These are phyloP conservation scores for Omphalea diandra DNA, from an alignment of 441 rosid genomes.

Conservation along the genomic window DNA sequence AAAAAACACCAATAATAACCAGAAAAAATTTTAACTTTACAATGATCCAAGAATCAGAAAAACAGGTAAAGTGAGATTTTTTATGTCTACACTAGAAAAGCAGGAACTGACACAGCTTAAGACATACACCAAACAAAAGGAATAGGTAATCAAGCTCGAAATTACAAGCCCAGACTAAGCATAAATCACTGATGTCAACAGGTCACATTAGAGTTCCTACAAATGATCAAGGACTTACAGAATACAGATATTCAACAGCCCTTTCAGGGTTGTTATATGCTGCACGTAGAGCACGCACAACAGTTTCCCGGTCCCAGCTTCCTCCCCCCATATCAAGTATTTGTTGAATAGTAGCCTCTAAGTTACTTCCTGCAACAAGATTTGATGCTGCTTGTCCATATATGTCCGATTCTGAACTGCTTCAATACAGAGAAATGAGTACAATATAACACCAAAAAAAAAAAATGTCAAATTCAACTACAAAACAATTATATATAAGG, in stretches of 20 bases:
- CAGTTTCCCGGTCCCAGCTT: conserved; percentile 83
- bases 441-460: not conserved
- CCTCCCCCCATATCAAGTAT: conserved; percentile 98
- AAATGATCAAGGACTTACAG: conserved; percentile 43
- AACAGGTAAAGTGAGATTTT: no score
- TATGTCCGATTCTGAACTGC: conserved; percentile 55
- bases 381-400: conserved; percentile 89
- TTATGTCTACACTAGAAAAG: no score
- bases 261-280: conserved; percentile 94
- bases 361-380: conserved; percentile 78
- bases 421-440: conserved; percentile 19
- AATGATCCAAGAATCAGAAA: no score
- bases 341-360: conserved; percentile 81
- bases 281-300: conserved; percentile 87
- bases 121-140: no score
- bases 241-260: conserved; percentile 92
- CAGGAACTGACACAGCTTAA: no score
- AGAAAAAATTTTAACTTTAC: no score
- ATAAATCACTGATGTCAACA: not conserved
- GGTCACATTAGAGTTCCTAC: not conserved
- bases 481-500: no score
- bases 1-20: no score
- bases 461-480: not conserved
- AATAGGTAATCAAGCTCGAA: no score
- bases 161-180: not conserved